Base-by-base conservation (phyloP, 1,139 yeast species). In the Magnusiomyces magnusii region DNA sequence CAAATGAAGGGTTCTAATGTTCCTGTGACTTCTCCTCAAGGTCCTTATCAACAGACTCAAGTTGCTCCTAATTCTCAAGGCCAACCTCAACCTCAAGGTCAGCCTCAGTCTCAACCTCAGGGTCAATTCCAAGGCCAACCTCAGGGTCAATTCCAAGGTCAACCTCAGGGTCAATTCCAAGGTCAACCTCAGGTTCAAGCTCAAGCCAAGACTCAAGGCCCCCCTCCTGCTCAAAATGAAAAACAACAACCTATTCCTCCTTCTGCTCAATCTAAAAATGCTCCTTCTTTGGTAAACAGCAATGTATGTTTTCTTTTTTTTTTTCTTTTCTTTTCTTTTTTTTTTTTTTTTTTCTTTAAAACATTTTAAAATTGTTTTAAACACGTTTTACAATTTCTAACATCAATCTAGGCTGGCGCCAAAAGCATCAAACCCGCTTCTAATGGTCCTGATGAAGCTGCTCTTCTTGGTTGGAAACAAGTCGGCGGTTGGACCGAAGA, bases 391-490 rank as follows among this genome's bases (percentile, higher is more conserved):
- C n/a, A n/a, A 13, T 31, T n/a, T 39, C 19, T 10, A 39, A 39
- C 44, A 10, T 39, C 3, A 3, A 39, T 39, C 17, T 39, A 39
- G 44, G 44, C 44, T 39, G 44, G 44, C 17, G 44, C 44, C 17
- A 19, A 39, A 39, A 39, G 17, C 19, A 39, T 39, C 44, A 39
- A 10, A 17, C 44, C 44, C 17, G 19, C 5, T 10, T 5, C 17
- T 39, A 5, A 63, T 51, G 59, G 55, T 49, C 61, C 60, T 44
- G 57, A 62, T n/a, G 62, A 47, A 17, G 67, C 71, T 23, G 67
- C 66, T 25, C 64, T 60, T 55, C 61, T 90, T 60, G 98, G 98
- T 24, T 92, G 98, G 98, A 88, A 86, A 70, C 97, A 92, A 73
- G 92, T 88, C 55, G 93, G 95, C 19, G 88, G 91, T 27, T 92